phyloP scores from a whole-genome alignment of 257 asterid genomes.

The Primulina huaijiensis region DNA sequence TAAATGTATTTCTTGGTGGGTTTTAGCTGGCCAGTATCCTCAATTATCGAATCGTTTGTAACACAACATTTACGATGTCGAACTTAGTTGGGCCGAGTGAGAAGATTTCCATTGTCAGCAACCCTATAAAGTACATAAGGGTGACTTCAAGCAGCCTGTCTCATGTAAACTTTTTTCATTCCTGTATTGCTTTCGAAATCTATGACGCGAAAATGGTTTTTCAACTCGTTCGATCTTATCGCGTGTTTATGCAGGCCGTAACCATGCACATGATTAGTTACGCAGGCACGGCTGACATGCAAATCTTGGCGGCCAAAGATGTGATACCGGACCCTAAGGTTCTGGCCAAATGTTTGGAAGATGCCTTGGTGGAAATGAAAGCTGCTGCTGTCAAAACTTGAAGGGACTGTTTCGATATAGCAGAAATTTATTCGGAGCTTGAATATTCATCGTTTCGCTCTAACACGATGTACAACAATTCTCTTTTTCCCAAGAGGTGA shows the following conservation, averaged over 20 bases:
- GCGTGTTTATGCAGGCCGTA: constrained; percentile 44
- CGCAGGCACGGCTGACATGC: constrained; percentile 68
- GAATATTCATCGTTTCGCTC: no score
- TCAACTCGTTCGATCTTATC: neutral
- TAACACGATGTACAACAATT: no score
- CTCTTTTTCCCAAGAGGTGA: no score
- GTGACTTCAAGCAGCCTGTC: constrained; percentile 58
- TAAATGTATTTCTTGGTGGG: neutral
- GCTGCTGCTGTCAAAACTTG: constrained; percentile 28
- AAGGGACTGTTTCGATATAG: neutral
- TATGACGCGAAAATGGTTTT: neutral
- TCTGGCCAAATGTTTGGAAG: constrained; percentile 65
- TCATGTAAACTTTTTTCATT: constrained; percentile 43
- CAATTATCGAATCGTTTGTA: constrained; percentile 57
- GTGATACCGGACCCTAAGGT: constrained; percentile 62
- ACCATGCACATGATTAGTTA: constrained; percentile 85
- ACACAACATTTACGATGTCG: constrained; percentile 71
- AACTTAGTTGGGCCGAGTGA: constrained; percentile 68
- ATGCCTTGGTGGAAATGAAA: constrained; percentile 62
- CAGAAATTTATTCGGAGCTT: neutral
- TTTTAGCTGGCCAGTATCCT: constrained; percentile 53
- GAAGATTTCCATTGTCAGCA: constrained; percentile 42
- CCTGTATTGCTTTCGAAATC: neutral
- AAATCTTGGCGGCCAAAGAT: constrained; percentile 71
- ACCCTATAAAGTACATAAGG: constrained; percentile 49